These are phyloP conservation scores for Leucoagaricus sp. DNA, from an alignment of 1,284 basidiomycete genomes.

Conservation along the genomic window DNA sequence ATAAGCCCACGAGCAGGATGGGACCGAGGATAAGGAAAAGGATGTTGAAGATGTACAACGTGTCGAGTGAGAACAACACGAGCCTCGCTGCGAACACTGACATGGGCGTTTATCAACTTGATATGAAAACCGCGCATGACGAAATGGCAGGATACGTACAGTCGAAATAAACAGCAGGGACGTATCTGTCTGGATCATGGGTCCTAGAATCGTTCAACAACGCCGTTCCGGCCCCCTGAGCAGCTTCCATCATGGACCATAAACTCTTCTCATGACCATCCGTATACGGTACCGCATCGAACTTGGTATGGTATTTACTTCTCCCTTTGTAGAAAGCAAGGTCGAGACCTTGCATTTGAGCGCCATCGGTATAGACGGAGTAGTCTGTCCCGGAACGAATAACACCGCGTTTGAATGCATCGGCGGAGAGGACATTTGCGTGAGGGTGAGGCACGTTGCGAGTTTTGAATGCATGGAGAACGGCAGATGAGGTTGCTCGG, in stretches of 20 bases:
- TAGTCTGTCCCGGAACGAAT: constrained; percentile 73
- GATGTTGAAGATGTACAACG: constrained; percentile 58
- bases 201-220: constrained; percentile 45
- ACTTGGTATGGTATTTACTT: constrained; percentile 70
- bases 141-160: constrained; percentile 43
- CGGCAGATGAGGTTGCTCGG: constrained; percentile 57
- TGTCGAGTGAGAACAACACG: constrained; percentile 52
- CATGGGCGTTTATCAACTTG: no score
- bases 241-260: constrained; percentile 76
- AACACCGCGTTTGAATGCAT: constrained; percentile 61
- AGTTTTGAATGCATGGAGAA: constrained; percentile 50
- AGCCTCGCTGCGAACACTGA: constrained; percentile 63
- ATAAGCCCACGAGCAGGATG: constrained; percentile 48
- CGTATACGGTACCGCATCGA: constrained; percentile 59
- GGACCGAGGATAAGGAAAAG: constrained; percentile 64
- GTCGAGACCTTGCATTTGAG: constrained; percentile 65
- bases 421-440: constrained; percentile 63
- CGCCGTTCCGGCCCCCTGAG: constrained; percentile 52
- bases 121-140: not conserved
- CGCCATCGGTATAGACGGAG: constrained; percentile 52
- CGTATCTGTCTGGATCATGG: constrained; percentile 25
- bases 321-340: constrained; percentile 73
- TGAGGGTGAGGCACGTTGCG: constrained; percentile 60
- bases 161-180: constrained; percentile 66
- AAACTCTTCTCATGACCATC: constrained; percentile 54